Base-by-base conservation (phyloP, 208 protist genomes). In the Zelonia costaricensis region DNA sequence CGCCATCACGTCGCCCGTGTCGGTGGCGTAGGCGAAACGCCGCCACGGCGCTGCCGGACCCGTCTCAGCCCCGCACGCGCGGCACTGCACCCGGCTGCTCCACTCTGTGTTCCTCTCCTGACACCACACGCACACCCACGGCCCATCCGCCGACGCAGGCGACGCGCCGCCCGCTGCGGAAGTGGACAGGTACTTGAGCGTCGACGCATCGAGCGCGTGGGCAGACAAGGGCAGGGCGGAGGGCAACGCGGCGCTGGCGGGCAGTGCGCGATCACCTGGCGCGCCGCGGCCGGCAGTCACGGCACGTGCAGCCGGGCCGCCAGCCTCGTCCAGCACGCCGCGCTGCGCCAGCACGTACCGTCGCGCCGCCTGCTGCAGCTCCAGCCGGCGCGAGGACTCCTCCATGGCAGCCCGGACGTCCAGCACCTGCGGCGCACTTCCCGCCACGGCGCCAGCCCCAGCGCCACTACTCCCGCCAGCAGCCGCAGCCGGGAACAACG, bases 71-170 rank as follows among this genome's bases (percentile, higher is more conserved):
- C 82, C 84, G 46, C 89, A 95, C 13, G 85, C 84, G 25, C 44
- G 42, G 69, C 89, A 95, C 51, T 81, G 74, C 31, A 86, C 54
- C 10, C 89, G 86, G 40, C 76, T 85, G 38, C 61, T 62, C 79
- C 81, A 92, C 78, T 76, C 78, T 0, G 71, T 63, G 59, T 95
- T 88, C 16, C 67, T 53, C 57, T 90, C 84, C 23, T 84, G 86
- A 48, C 89, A 95, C 86, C 89, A 95, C 35, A 93, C 81, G 63
- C 89, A 95, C 0, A 57, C 68, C 86, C 89, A 95, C 25, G 66
- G 76, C 7, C 86, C 89, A 44, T 86, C 80, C 22, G 16, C 31
- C 12, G 46, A 35, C 12, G 20, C 12, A 1, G 30, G 13, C 27
- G 40, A 27, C 10, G 46, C 38, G 12, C 9, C 4, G 20, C 2